Conservation (phyloP, 257 asterid genomes). For the Catharanthus roseus region DNA sequence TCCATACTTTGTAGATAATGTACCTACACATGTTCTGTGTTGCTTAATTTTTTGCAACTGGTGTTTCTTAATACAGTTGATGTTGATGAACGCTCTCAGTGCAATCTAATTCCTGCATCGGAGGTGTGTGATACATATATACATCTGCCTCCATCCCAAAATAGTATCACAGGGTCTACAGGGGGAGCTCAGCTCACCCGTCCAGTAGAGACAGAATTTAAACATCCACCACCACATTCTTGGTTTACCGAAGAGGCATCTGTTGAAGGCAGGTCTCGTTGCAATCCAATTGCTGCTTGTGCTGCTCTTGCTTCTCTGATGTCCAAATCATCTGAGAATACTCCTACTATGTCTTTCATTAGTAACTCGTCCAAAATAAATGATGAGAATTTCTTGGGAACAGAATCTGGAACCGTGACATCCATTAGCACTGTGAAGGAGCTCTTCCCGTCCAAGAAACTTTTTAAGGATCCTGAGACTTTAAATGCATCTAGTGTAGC, state of each 20-base stretch:
- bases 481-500: conserved; percentile 18
- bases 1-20: background rate
- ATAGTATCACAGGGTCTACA: conserved; percentile 5
- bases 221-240: conserved; percentile 17
- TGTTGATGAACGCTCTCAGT: conserved; percentile 21
- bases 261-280: conserved; percentile 28
- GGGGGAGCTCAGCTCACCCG: conserved; percentile 13
- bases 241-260: conserved; percentile 22
- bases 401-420: conserved; percentile 21
- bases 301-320: conserved; percentile 63
- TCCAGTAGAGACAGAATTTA: conserved; percentile 11
- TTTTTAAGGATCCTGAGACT: conserved; percentile 18
- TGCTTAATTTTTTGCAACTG: background rate
- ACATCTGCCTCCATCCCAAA: conserved; percentile 12
- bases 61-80: conserved; percentile 29
- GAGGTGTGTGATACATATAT: conserved; percentile 13
- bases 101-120: conserved; percentile 16
- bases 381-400: conserved; percentile 15
- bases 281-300: conserved; percentile 60
- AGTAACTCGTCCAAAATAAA: conserved; percentile 11
- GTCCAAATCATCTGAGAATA: conserved; percentile 18
- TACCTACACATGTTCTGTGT: background rate
- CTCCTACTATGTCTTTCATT: conserved; percentile 9
- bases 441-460: conserved; percentile 35
- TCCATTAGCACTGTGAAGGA: conserved; percentile 18